Base-by-base conservation (phyloP, 1,139 yeast genomes). In the Lodderomyces metapsilosis region DNA sequence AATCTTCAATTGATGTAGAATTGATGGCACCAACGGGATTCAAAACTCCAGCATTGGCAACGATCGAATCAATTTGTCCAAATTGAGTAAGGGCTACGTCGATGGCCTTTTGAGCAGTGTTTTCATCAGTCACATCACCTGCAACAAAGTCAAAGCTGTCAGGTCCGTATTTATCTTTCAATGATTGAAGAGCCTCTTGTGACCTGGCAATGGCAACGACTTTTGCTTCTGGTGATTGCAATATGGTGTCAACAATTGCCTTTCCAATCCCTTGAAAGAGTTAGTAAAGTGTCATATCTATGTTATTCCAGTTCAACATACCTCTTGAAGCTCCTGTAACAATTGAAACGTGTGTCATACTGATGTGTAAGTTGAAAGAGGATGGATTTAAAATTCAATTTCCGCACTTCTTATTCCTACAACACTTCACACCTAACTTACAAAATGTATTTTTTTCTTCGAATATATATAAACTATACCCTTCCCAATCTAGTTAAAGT, bases 1-100 rank as follows among this genome's bases (percentile, higher is more conserved):
- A 87, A 20, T 65, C 71, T 2, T 56, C 62, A 2, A 83, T 57
- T 39, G 76, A 65, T 5, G 82, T 73, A 34, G 62, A 57, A 34
- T 64, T 81, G 32, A 88, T 60, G 20, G 71, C 63, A 6, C 76
- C 76, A 3, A 91, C 95, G 0, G 97, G 96, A 20, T 82, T 91
- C 46, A 92, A 65, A 0, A 84, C 80, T 2, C 97, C 98, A 2
- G 98, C 98, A 63, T 92, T 91, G 44, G 89, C 82, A 36, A 92
- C 75, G 5, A 88, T 60, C 0, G 92, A 80, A 53, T 86, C 81
- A 36, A 92, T 64, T 24, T 69, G 66, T 3, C 89, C 92, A 55
- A 76, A 83, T 44, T 68, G 68, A 4, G 56, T 48, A 9, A 76
- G 52, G 0, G 91, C 82, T 17, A 62, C 42, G 1, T 65, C 60